A percentile compares a stretch with the other conserved stretches of the same genome.
Conservation (phyloP, 768 basidiomycete genomes). For the Boletus insuetus region DNA sequence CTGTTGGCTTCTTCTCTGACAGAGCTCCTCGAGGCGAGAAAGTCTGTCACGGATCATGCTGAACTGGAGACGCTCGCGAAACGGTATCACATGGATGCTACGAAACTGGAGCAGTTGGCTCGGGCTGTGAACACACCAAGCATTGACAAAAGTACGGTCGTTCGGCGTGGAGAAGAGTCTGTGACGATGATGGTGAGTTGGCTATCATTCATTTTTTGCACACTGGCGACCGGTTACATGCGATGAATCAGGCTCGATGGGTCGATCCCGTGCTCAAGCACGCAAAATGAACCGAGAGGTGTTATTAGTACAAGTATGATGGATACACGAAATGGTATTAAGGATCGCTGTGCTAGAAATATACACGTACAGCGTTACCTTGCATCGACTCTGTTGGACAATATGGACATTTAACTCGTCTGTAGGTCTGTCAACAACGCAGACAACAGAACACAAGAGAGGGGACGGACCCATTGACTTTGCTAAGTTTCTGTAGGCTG, state of each 20-base stretch:
- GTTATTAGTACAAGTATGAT: slow-evolving; percentile 10
- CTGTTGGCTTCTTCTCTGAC: slow-evolving; percentile 51
- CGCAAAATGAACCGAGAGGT: background rate
- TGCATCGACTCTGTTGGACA: slow-evolving; percentile 80
- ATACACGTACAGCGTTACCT: slow-evolving; percentile 55
- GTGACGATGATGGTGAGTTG: slow-evolving; percentile 48
- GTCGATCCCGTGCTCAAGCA: slow-evolving; percentile 16
- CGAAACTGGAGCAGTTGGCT: slow-evolving; percentile 50
- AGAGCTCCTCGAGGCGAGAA: slow-evolving; percentile 63
- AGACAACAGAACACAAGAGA: background rate
- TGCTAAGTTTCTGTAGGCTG: slow-evolving; percentile 85
- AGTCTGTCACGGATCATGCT: slow-evolving; percentile 38
- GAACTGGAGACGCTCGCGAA: slow-evolving; percentile 51
- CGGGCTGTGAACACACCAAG: slow-evolving; percentile 65
- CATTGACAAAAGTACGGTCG: slow-evolving; percentile 45
- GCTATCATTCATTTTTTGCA: background rate
- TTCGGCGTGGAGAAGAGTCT: slow-evolving; percentile 54
- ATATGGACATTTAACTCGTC: slow-evolving; percentile 95
- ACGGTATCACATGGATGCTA: slow-evolving; percentile 53
- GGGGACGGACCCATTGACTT: slow-evolving; percentile 72
- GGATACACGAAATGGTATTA: background rate
- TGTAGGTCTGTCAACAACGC: slow-evolving; percentile 29
- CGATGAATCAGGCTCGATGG: slow-evolving; percentile 27
- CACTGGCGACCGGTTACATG: background rate
- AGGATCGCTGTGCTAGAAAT: slow-evolving; percentile 46